Conservation (phyloP, 2,329 filamentous ascomycete species). For the Dothideomycetidae sp. region DNA sequence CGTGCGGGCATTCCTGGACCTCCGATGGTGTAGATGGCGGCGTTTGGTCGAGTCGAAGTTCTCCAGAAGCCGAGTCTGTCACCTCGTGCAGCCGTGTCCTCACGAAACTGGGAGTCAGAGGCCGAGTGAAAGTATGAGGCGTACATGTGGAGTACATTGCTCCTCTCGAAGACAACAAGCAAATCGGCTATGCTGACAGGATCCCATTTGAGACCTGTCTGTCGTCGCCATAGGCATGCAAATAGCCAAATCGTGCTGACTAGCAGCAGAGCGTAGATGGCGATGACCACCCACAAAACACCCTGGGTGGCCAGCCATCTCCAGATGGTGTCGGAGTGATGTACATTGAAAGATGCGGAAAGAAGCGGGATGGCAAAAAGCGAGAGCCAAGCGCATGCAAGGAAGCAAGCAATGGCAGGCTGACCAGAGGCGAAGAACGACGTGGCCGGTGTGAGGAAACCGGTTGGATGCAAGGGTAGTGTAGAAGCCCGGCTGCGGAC, state of each 20-base stretch:
- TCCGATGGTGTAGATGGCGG: slow-evolving; percentile 71
- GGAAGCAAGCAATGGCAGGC: slow-evolving; percentile 50
- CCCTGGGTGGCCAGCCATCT: slow-evolving; percentile 66
- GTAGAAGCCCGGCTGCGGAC: slow-evolving; percentile 53
- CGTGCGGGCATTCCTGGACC: slow-evolving; percentile 40
- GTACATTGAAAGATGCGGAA: slow-evolving; percentile 58
- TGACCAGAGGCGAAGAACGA: slow-evolving; percentile 56
- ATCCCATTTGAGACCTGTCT: slow-evolving; percentile 76
- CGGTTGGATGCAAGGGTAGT: slow-evolving; percentile 44
- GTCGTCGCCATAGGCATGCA: slow-evolving; percentile 48
- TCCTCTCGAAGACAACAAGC: slow-evolving; percentile 61
- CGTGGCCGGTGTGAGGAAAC: slow-evolving; percentile 53
- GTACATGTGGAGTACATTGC: slow-evolving; percentile 64
- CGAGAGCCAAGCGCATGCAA: slow-evolving; percentile 60
- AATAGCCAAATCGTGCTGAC: slow-evolving; percentile 44
- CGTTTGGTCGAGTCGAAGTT: slow-evolving; percentile 46
- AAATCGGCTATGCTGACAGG: slow-evolving; percentile 69
- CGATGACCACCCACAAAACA: slow-evolving; percentile 64
- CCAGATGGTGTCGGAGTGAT: slow-evolving; percentile 52
- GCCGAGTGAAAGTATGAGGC: slow-evolving; percentile 50
- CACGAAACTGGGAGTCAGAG: slow-evolving; percentile 38
- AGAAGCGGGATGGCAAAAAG: slow-evolving; percentile 71
- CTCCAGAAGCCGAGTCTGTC: slow-evolving; percentile 82
- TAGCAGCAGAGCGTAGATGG: slow-evolving; percentile 55
- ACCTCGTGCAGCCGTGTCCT: slow-evolving; percentile 41